Evolutionary conservation across 305 asterid species (phyloP).

Genomic region (Fraxinus nigra): DNA sequence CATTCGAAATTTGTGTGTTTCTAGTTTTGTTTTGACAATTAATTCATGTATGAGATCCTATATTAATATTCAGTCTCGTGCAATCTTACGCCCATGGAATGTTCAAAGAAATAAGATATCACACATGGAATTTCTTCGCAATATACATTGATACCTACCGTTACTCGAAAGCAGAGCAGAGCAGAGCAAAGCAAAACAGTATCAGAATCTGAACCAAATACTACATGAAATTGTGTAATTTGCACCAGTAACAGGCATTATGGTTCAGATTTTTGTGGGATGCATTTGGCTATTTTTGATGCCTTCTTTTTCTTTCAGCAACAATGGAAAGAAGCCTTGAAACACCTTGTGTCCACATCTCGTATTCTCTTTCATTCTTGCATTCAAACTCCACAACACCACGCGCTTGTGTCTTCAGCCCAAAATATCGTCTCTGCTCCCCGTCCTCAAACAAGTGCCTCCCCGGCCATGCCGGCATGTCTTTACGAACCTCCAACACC

Average conservation of each 20-base stretch:
- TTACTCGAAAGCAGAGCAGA: background rate
- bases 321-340: conserved; percentile 84
- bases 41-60: background rate
- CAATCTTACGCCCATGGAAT: background rate
- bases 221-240: conserved; percentile 11
- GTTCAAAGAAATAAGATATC: background rate
- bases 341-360: conserved; percentile 98
- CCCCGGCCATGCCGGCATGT: conserved; percentile 95
- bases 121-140: background rate
- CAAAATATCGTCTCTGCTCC: conserved; percentile 83
- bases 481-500: conserved; percentile 68
- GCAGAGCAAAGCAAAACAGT: background rate
- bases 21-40: background rate
- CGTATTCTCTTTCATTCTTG: conserved; percentile 78
- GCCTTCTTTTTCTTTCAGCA: conserved; percentile 63
- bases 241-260: background rate
- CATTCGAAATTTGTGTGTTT: background rate
- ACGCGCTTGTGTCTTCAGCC: conserved; percentile 71
- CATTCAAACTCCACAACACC: conserved; percentile 96
- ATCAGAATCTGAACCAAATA: conserved; percentile 3
- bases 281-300: conserved; percentile 26
- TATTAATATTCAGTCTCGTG: background rate
- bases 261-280: conserved; percentile 8
- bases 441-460: conserved; percentile 92
- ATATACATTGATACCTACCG: background rate